These are phyloP conservation scores for Pneumocystis carinii DNA, from an alignment of 1,139 yeast genomes.

Conservation along the genomic window DNA sequence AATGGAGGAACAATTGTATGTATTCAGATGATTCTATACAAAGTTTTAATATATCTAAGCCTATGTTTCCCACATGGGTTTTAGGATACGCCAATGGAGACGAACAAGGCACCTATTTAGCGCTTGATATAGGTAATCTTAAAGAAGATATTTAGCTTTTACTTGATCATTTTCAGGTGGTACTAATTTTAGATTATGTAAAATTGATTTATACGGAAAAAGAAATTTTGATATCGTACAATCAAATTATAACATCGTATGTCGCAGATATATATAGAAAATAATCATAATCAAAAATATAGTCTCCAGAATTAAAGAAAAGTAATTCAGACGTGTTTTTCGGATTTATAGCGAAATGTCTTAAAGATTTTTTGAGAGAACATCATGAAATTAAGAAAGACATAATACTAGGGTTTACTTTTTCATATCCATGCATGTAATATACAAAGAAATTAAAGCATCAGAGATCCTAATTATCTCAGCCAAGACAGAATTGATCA, in stretches of 20 bases:
- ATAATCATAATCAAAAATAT: not conserved
- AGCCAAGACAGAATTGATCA: conserved; percentile 68
- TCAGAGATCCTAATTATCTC: not conserved
- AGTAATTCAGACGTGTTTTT: conserved; percentile 65
- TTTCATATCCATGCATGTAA: conserved; percentile 63
- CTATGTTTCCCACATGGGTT: conserved; percentile 97
- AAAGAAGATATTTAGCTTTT: not conserved
- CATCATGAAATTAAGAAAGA: conserved; percentile 29
- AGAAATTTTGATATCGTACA: conserved; percentile 63
- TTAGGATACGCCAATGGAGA: conserved; percentile 83
- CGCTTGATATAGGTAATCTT: conserved; percentile 54
- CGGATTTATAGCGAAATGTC: conserved; percentile 71
- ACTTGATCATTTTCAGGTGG: conserved; percentile 28
- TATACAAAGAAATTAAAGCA: not conserved
- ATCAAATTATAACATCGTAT: conserved; percentile 24
- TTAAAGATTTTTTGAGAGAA: conserved; percentile 45
- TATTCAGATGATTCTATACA: not conserved
- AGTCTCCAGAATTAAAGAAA: conserved; percentile 47
- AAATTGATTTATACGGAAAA: conserved; percentile 64
- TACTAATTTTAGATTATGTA: conserved; percentile 79
- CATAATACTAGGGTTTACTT: conserved; percentile 88
- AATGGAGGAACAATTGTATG: conserved; percentile 53
- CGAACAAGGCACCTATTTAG: conserved; percentile 77
- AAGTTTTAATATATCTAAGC: conserved; percentile 22
- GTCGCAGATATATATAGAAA: conserved; percentile 34